A percentile compares a stretch with the other conserved stretches of the same genome.
These are phyloP conservation scores for Dysphania ambrosioides DNA, from an alignment of 148 eudicot species.

Conservation along the genomic window DNA sequence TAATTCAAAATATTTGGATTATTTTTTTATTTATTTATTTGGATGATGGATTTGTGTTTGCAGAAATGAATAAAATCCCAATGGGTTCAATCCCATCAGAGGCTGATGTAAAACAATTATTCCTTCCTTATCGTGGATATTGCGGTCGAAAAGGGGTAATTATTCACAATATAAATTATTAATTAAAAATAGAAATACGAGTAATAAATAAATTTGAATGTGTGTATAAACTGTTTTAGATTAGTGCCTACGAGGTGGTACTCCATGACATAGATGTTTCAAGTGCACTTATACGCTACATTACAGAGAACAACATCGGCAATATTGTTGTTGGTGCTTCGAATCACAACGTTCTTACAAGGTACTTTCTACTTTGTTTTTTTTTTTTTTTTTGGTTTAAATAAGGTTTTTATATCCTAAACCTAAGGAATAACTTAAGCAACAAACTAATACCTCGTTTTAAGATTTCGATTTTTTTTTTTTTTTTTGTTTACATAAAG, in stretches of 20 bases:
- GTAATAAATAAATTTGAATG: no score
- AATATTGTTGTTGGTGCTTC: slow-evolving; percentile 61
- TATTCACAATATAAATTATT: not conserved
- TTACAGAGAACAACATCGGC: slow-evolving; percentile 32
- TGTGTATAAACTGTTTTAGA: slow-evolving; percentile 41
- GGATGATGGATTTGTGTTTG: not conserved
- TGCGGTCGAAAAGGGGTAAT: slow-evolving; percentile 86
- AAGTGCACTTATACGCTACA: slow-evolving; percentile 46
- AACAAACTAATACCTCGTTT: no score
- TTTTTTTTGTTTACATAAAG: no score
- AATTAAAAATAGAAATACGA: no score
- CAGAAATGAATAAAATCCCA: slow-evolving; percentile 25
- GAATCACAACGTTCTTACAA: slow-evolving; percentile 45
- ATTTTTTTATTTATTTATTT: no score
- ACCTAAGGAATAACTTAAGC: no score
- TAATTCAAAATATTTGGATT: no score
- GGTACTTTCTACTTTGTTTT: slow-evolving; percentile 16
- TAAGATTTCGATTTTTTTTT: no score
- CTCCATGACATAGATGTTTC: slow-evolving; percentile 54
- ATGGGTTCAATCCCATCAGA: slow-evolving; percentile 42
- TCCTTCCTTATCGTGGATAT: slow-evolving; percentile 67
- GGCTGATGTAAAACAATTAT: slow-evolving; percentile 52
- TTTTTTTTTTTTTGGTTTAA: not conserved
- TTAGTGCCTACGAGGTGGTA: slow-evolving; percentile 56
- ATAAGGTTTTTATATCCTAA: no score